Evolutionary conservation across 1,284 basidiomycete genomes (phyloP), one percentile per base, ranked within the genome.

Genomic region (Malassezia psittaci): DNA sequence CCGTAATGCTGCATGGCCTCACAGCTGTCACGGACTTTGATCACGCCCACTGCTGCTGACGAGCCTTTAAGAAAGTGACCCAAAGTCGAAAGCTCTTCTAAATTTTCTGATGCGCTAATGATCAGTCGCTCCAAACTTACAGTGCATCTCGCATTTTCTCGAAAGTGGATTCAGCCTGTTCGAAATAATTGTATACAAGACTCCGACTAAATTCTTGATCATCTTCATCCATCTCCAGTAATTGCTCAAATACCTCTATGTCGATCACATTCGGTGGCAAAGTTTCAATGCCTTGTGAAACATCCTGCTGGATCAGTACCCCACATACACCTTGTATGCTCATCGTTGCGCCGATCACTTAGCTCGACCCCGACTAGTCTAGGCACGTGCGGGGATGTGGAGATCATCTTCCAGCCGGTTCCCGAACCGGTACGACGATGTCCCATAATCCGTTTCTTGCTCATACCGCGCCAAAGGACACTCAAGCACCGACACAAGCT

Each of bases 61-160:
- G 89, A 91, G 47, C 90, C 90, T 76, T 94, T 96, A 72, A 96
- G 83, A 76, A 88, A 96, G 76, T 96, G 90, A 0, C 90, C 90
- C 11, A 88, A 79, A 15, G 79, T 79, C 4, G 86, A 85, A 13
- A 94, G 81, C 63, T 83, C 77, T 8, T 69, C 64, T 13, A 90
- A 80, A 63, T 88, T 80, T 60, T 83, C 79, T 21, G 68, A 74
- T 40, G 71, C 67, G 60, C 85, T 88, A 55, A 29, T 29, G 44
- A 36, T 18, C 32, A 18, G 34, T n/a, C 16, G 15, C 11, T 12
- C 10, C 9, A 15, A 7, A 71, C 87, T 78, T 75, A 91, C 86
- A 89, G 79, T 34, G 83, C 84, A 1, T 78, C 72, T 66, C 88
- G 82, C 86, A 94, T 90, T 46, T 85, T 77, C 21, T 78, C 74